Base-by-base conservation (phyloP, 176 grass and related monocot genomes). In the Urochloa ruziziensis region DNA sequence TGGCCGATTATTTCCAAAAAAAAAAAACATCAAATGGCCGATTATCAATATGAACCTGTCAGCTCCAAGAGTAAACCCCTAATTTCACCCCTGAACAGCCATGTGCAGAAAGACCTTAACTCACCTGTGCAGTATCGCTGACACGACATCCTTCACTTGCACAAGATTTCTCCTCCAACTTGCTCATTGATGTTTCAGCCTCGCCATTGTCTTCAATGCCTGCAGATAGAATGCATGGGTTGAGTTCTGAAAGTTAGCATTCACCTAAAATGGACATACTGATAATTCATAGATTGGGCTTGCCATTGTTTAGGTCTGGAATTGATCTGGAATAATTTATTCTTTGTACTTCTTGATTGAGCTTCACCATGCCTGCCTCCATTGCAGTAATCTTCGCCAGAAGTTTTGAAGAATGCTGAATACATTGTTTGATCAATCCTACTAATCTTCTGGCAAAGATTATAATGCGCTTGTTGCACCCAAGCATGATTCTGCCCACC, bases 221-320 rank as follows among this genome's bases (percentile, higher is more conserved):
- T 86, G 49, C 27, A 32, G 5, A 27, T 43, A 57, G 10, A 65
- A 71, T 65, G 37, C 58, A 54, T 16, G 17, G 73, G n/a, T 77
- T 59, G 18, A 37, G 70, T 72, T 63, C 25, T 44, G 19, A 39
- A 82, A 70, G 56, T 77, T 72, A 68, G 70, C 39, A 73, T 37
- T 74, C 49, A 80, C 61, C 24, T 60, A 75, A 74, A 76, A 27
- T 76, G 70, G 18, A 62, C 6, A 60, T 36, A 52, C 46, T 52
- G 4, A 67, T 28, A 39, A 28, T 85, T 85, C 63, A 82, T 3
- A 52, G 23, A 47, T 63, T 27, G 71, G 33, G 16, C 57, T 67
- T 69, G 56, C 57, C 72, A 64, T 77, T 78, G 80, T 88, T 90
- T 5, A 90, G 83, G 73, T 86, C 83, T 24, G 65, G 78, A 72